A percentile compares a stretch with the other conserved stretches of the same genome.
phyloP scores from a whole-genome alignment of 306 rosid genomes.

The Phaseolus lunatus region DNA sequence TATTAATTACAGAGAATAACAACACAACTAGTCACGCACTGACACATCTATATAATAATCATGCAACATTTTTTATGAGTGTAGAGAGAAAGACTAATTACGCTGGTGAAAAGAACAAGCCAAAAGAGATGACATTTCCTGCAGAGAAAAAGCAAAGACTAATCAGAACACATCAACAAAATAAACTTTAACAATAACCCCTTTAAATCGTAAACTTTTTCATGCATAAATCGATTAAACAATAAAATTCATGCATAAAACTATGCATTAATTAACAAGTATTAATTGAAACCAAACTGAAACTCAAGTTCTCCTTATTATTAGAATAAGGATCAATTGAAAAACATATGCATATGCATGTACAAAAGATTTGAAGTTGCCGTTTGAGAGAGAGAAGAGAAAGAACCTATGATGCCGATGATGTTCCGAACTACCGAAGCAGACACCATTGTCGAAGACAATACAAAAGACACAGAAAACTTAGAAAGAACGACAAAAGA shows the following conservation, averaged over 20 bases:
- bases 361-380: not conserved
- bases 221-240: not conserved
- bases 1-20: not conserved
- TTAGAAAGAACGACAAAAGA: not conserved
- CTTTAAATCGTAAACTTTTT: not conserved
- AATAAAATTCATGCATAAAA: too few relatives aligned
- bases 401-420: constrained; percentile 64
- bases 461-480: not conserved
- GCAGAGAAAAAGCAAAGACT: constrained; percentile 21
- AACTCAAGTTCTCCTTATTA: too few relatives aligned
- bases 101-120: constrained; percentile 78
- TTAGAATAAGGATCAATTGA: too few relatives aligned
- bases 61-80: not conserved
- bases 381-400: not conserved
- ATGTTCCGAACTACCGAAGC: constrained; percentile 38
- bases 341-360: too few relatives aligned
- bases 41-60: not conserved
- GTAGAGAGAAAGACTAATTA: constrained; percentile 48
- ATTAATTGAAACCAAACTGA: too few relatives aligned
- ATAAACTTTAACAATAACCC: too few relatives aligned
- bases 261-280: too few relatives aligned
- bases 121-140: constrained; percentile 82
- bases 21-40: not conserved
- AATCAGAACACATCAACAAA: not conserved
- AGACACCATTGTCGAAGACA: constrained; percentile 47